Base-by-base conservation (phyloP, 352 stramenopile species). In the Saprolegnia parasitica region DNA sequence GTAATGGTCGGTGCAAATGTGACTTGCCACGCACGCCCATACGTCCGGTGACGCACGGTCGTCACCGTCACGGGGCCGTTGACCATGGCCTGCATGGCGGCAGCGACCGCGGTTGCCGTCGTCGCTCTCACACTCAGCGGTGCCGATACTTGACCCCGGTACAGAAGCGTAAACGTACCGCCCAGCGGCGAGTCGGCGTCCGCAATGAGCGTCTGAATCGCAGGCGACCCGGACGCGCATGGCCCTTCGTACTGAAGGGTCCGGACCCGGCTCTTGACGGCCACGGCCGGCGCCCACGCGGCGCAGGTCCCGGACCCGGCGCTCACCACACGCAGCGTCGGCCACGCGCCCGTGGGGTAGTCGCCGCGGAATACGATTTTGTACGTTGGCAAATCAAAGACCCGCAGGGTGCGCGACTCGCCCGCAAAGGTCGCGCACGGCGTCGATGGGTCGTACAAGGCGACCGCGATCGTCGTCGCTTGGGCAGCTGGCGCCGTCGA, bases 101-200 rank as follows among this genome's bases (percentile, higher is more conserved):
- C 82, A 8, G 90, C 87, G 74, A 98, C 84, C 32, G 86, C 81
- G 1, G 81, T 79, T 0, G 84, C 81, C 6, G 89, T 90, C 52
- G 84, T 98, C 67, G 75, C 86, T 83, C 79, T 74, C 56, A 83
- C 89, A 0, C 72, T 56, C 35, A 98, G 67, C 0, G 79, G 70
- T 15, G 67, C 50, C 0, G 92, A 98, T 66, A 86, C 78, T 74
- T 95, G 76, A 1, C 79, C 80, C 40, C 87, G 75, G 72, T 98
- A 98, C 6, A 80, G 88, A 0, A 99, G 73, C 5, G 80, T 90
- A 64, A 98, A 98, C 24, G 80, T 90, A 0, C 96, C 96, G 16
- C 84, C 85, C 13, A 98, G 83, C 0, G 81, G 84, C 29, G 91
- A 97, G 0, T 72, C 64, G 1, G 78, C 86, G 29, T 91, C 84